Conservation (phyloP, 2,329 filamentous ascomycete genomes). For the Macrophomina phaseolina region DNA sequence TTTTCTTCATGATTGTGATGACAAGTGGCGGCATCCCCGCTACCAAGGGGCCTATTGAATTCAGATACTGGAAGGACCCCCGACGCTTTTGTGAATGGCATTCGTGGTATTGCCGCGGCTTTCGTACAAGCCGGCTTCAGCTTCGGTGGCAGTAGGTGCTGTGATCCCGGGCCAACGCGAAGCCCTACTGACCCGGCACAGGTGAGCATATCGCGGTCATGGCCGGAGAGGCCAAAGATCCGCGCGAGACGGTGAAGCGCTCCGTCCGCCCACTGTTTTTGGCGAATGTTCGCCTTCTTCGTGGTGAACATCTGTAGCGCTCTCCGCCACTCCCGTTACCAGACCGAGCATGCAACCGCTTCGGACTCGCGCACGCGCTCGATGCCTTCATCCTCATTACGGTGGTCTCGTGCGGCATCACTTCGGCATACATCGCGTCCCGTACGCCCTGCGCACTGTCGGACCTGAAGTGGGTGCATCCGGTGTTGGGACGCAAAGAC, state of each 20-base stretch:
- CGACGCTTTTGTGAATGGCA: slow-evolving; percentile 48
- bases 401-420: slow-evolving; percentile 35
- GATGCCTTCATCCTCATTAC: slow-evolving; percentile 33
- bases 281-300: slow-evolving; percentile 53
- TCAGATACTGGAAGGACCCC: slow-evolving; percentile 66
- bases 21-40: slow-evolving; percentile 54
- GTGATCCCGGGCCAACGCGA: not conserved
- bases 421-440: slow-evolving; percentile 33
- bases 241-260: slow-evolving; percentile 69
- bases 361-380: slow-evolving; percentile 45
- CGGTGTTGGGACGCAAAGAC: slow-evolving; percentile 25
- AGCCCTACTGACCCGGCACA: slow-evolving; percentile 53
- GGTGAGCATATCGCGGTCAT: slow-evolving; percentile 66
- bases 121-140: slow-evolving; percentile 55
- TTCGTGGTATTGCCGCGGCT: slow-evolving; percentile 48
- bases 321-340: not conserved
- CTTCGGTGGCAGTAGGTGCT: slow-evolving; percentile 20
- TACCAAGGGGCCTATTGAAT: slow-evolving; percentile 63
- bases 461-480: slow-evolving; percentile 27
- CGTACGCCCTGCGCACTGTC: slow-evolving; percentile 25
- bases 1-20: slow-evolving; percentile 41
- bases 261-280: slow-evolving; percentile 54
- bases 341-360: slow-evolving; percentile 47
- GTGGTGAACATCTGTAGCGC: slow-evolving; percentile 50
- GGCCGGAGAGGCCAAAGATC: slow-evolving; percentile 68